Evolutionary conservation across 768 basidiomycete species (phyloP), one percentile per base, ranked within the genome.

Genomic region (Rhizopogon salebrosus): DNA sequence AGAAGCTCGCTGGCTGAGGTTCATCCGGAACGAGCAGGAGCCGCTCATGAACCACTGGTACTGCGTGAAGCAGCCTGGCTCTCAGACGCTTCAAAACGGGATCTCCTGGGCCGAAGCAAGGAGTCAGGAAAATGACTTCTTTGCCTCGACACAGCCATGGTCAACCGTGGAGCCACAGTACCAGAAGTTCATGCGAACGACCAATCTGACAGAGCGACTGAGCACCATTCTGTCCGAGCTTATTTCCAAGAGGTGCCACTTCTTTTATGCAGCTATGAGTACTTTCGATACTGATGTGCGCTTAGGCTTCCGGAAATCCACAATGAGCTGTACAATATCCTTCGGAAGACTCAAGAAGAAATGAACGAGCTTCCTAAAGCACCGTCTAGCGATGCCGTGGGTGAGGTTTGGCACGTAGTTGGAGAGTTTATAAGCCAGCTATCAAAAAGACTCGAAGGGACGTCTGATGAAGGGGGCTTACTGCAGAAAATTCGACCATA

Each of bases 221-320:
- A 86, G 87, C 52, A 55, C 65, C 0, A 76, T 87, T 6, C 62
- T 92, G 0, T 85, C 85, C 0, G 80, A 83, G 26, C 65, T 86
- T 3, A 85, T 89, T 35, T 66, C 76, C 0, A 81, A 80, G 56
- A 69, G 83, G 88, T 85, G 49, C 2, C 70, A 64, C 20, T 26
- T 7, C 11, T 3, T 10, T 23, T 34, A 20, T n/a, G 6, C 16
- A 45, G 35, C 26, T 22, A 10, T 38, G n/a, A 10, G 22, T 18
- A 11, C 31, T 20, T 51, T n/a, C 10, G 16, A 53, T 53, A 18
- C 53, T 56, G 5, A 58, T 18, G 29, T 9, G 3, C 27, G 14
- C 22, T 8, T 16, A 89, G 88, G 39, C 72, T 89, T 0, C 86
- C 87, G 0, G 67, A 78, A 53, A 80, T 88, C 9, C 78, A 81